phyloP scores from a whole-genome alignment of 176 grass and related monocot genomes.

The Rhynchospora breviuscula region DNA sequence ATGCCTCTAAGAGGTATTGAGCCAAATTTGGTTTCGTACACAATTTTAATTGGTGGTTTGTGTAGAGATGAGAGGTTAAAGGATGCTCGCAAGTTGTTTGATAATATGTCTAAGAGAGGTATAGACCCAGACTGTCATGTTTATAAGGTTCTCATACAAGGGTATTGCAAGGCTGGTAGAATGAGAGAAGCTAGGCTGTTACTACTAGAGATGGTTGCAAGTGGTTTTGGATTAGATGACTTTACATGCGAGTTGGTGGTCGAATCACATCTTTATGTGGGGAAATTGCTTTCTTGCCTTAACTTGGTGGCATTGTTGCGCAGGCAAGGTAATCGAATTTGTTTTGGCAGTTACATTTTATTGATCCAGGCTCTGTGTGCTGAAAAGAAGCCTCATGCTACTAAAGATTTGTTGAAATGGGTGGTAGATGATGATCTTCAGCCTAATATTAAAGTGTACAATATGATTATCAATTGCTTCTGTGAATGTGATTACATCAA shows the following conservation, averaged over 20 bases:
- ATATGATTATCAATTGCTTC: constrained; percentile 52
- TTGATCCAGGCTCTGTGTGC: constrained; percentile 48
- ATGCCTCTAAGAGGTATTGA: constrained; percentile 60
- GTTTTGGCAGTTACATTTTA: constrained; percentile 43
- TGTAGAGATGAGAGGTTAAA: constrained; percentile 43
- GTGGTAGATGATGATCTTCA: constrained; percentile 59
- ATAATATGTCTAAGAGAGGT: constrained; percentile 51
- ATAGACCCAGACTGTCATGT: constrained; percentile 50
- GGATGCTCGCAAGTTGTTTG: constrained; percentile 58
- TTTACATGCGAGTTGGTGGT: constrained; percentile 41
- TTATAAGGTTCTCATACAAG: constrained; percentile 59
- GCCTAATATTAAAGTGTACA: constrained; percentile 52
- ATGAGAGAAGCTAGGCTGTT: constrained; percentile 52
- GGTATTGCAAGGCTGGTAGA: constrained; percentile 55
- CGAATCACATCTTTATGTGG: constrained; percentile 39
- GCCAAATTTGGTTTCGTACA: constrained; percentile 69
- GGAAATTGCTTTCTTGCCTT: constrained; percentile 76
- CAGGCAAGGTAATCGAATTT: constrained; percentile 43
- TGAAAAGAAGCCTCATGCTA: constrained; percentile 57
- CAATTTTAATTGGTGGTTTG: constrained; percentile 51
- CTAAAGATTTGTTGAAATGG: constrained; percentile 58
- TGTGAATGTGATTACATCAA: constrained; percentile 43
- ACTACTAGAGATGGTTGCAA: constrained; percentile 60
- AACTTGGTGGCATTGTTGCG: constrained; percentile 58
- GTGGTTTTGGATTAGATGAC: constrained; percentile 26